A percentile compares a stretch with the other conserved stretches of the same genome.
Evolutionary conservation across 495 filamentous ascomycete genomes (phyloP).

Genomic region (Oleoguttula mirabilis): DNA sequence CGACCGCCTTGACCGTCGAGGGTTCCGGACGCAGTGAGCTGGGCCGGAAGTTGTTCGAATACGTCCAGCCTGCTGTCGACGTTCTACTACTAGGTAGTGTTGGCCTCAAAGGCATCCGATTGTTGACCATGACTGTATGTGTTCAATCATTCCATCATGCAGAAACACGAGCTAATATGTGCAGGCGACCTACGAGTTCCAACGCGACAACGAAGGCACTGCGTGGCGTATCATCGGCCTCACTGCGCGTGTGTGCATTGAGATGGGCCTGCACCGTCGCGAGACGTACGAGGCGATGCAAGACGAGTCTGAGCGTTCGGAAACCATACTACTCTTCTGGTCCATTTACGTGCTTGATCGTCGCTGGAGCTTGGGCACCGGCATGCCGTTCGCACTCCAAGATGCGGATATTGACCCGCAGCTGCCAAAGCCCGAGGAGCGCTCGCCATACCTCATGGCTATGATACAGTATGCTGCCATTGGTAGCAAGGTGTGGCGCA

Average conservation of each 20-base stretch:
- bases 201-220: slow-evolving; percentile 66
- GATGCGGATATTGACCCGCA: slow-evolving; percentile 74
- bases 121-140: slow-evolving; percentile 58
- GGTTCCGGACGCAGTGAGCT: slow-evolving; percentile 63
- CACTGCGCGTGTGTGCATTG: slow-evolving; percentile 61
- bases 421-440: slow-evolving; percentile 61
- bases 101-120: slow-evolving; percentile 56
- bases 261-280: slow-evolving; percentile 66
- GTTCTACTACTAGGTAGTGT: slow-evolving; percentile 54
- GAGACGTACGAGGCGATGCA: slow-evolving; percentile 58
- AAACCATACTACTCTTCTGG: slow-evolving; percentile 64
- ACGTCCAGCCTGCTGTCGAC: slow-evolving; percentile 56
- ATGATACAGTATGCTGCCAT: slow-evolving; percentile 72
- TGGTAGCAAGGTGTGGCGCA: slow-evolving; percentile 67
- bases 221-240: slow-evolving; percentile 72
- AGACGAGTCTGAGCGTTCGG: slow-evolving; percentile 46
- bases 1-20: slow-evolving; percentile 60
- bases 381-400: slow-evolving; percentile 67
- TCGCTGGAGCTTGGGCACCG: slow-evolving; percentile 70
- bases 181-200: slow-evolving; percentile 74
- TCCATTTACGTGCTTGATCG: slow-evolving; percentile 66
- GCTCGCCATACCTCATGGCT: slow-evolving; percentile 54
- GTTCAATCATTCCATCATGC: not conserved
- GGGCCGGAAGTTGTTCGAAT: slow-evolving; percentile 56
- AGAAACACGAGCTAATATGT: not conserved